These are phyloP conservation scores for Yamadazyma membranifaciens DNA, from an alignment of 1,139 yeast species.

Conservation along the genomic window DNA sequence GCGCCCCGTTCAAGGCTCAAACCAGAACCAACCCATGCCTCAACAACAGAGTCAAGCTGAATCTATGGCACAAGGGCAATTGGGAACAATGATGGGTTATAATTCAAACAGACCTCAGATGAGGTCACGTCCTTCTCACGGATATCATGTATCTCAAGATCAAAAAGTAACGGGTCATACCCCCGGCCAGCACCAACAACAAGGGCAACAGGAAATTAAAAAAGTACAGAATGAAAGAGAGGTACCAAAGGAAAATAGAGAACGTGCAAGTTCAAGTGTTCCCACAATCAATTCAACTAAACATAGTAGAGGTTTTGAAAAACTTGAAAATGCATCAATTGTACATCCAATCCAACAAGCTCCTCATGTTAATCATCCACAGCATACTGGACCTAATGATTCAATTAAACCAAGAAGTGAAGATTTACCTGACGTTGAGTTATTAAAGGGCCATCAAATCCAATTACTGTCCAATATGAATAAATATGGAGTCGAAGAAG, in stretches of 20 bases:
- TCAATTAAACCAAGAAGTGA: neutral
- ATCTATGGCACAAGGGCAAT: slow-evolving; percentile 1
- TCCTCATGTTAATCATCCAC: slow-evolving; percentile 1
- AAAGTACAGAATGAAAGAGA: neutral
- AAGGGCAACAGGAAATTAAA: neutral
- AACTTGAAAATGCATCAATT: slow-evolving; percentile 4
- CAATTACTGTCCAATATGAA: neutral
- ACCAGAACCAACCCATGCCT: slow-evolving; percentile 5
- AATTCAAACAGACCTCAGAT: neutral
- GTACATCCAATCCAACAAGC: slow-evolving; percentile 6
- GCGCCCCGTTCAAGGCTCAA: slow-evolving; percentile 2
- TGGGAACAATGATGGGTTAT: no score
- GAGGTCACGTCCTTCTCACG: neutral
- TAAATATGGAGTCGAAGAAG: no score
- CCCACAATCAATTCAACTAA: neutral
- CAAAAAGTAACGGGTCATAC: neutral
- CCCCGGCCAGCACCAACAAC: neutral
- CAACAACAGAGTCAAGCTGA: slow-evolving; percentile 8
- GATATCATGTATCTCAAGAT: neutral
- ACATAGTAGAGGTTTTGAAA: neutral
- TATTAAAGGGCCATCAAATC: no score
- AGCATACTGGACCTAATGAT: neutral
- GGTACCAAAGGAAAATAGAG: neutral
- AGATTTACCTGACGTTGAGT: neutral
- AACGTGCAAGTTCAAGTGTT: slow-evolving; percentile 1